Base-by-base conservation (phyloP, 306 rosid species). In the Nissolia schottii region DNA sequence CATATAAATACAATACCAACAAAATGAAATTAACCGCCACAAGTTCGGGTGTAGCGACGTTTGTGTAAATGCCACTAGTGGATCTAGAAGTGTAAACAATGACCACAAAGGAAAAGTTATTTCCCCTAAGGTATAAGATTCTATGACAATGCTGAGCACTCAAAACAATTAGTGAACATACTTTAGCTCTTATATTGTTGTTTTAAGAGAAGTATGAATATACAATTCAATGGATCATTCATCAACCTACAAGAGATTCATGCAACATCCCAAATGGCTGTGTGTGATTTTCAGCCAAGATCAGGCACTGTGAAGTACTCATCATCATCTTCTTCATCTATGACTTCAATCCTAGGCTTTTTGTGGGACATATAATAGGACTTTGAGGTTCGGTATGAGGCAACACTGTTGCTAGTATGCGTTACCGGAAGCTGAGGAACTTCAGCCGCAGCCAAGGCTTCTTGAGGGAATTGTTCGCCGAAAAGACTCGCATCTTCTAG, bases 301-400 rank as follows among this genome's bases (percentile, higher is more conserved):
- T 94, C 97, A 60, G 99, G 99, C 76, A 94, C 97, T 8, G 87
- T 89, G 64, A 89, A 91, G 67, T 70, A 81, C 88, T 91, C 99
- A 81, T 94, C 99, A 23, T 89, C 96, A 6, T 94, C 96, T 3
- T 90, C 93, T n/a, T 64, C 58, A 34, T 72, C 34, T 14, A 77
- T 34, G 57, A 75, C 58, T 56, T 89, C 97, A 27, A 89, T 71
- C 59, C 97, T 81, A 5, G 96, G 96, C 85, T 86, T 94, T 79
- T 94, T 94, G 87, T 70, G 76, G 9, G 97, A 80, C 64, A 35
- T 57, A 71, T 34, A 48, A 71, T 34, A 48, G 50, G 87, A 82
- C 85, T 91, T 94, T 2, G 85, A 57, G 31, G 85, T 77, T 84
- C 86, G 84, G 59, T 62, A 70, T 6, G 96, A 77, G 54, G 82